Evolutionary conservation across 345 rosid species (phyloP).

Genomic region (Fremontodendron californicum): DNA sequence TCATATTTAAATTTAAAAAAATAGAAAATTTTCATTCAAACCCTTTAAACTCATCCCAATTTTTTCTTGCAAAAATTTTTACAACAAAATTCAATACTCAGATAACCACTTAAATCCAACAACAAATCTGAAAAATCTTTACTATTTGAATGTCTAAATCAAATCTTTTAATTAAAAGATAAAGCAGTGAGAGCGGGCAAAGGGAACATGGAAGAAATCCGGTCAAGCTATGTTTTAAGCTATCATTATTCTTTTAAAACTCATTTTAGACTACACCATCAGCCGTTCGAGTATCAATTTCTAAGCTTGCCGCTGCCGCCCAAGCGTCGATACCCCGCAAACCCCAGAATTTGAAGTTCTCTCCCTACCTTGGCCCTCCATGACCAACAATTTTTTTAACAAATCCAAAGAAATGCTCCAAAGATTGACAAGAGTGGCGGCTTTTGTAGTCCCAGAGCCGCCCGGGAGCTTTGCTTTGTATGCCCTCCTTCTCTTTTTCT

Average conservation of each 20-base stretch:
- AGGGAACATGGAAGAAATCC: conserved; percentile 44
- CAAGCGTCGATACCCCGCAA: neutral
- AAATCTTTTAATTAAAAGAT: neutral
- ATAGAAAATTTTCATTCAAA: no score
- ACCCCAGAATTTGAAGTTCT: conserved; percentile 17
- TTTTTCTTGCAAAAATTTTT: no score
- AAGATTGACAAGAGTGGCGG: conserved; percentile 87
- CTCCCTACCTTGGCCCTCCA: conserved; percentile 39
- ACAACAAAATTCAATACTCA: no score
- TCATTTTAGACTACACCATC: conserved; percentile 6
- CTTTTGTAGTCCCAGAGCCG: conserved; percentile 97
- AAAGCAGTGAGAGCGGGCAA: conserved; percentile 10
- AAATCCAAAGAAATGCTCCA: conserved; percentile 51
- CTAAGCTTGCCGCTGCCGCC: neutral
- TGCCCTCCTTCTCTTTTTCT: conserved; percentile 1
- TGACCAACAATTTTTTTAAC: conserved; percentile 16
- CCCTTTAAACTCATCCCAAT: no score
- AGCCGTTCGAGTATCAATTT: neutral
- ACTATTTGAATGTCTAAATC: no score
- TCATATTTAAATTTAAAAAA: no score
- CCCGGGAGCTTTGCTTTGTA: conserved; percentile 96
- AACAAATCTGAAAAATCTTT: no score
- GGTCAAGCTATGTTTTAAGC: conserved; percentile 25
- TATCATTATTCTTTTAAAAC: conserved; percentile 22
- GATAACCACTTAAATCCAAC: no score